Conservation (phyloP, 805 yeast genomes). For the Starmerella apis region DNA sequence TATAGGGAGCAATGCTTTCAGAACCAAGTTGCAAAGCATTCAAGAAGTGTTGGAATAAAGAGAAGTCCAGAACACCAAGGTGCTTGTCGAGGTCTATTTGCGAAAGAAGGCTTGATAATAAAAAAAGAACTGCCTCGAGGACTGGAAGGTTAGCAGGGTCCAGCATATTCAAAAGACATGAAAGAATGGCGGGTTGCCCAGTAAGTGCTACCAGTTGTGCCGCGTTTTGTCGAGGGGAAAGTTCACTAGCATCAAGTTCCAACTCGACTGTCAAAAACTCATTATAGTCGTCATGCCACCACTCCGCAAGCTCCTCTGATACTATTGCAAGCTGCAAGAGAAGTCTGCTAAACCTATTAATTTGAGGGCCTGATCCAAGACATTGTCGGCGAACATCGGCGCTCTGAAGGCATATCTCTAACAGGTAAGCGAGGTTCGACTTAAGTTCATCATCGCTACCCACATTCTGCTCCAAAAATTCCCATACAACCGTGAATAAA, state of each 20-base stretch:
- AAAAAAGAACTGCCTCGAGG: constrained; percentile 22
- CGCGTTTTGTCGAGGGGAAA: constrained; percentile 50
- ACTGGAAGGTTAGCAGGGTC: neutral
- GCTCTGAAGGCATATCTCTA: constrained; percentile 19
- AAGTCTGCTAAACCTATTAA: constrained; percentile 15
- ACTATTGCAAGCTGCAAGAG: constrained; percentile 36
- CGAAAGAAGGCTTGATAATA: constrained; percentile 19
- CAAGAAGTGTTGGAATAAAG: constrained; percentile 12
- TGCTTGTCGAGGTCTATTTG: constrained; percentile 21
- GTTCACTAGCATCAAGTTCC: constrained; percentile 47
- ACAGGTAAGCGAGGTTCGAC: constrained; percentile 19
- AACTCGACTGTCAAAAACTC: constrained; percentile 61
- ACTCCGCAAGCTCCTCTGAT: constrained; percentile 35
- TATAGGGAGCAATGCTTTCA: neutral
- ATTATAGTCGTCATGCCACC: constrained; percentile 56
- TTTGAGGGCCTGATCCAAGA: constrained; percentile 1
- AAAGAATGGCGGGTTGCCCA: constrained; percentile 27
- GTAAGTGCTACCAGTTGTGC: constrained; percentile 47
- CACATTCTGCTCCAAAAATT: constrained; percentile 1
- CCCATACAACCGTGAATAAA: constrained; percentile 13
- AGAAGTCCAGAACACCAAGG: neutral
- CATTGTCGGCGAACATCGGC: constrained; percentile 4
- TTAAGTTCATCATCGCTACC: constrained; percentile 15
- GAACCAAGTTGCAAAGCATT: constrained; percentile 7
- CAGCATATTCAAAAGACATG: constrained; percentile 11